These are phyloP conservation scores for Achlya hypogyna DNA, from an alignment of 352 stramenopile species.

Conservation along the genomic window DNA sequence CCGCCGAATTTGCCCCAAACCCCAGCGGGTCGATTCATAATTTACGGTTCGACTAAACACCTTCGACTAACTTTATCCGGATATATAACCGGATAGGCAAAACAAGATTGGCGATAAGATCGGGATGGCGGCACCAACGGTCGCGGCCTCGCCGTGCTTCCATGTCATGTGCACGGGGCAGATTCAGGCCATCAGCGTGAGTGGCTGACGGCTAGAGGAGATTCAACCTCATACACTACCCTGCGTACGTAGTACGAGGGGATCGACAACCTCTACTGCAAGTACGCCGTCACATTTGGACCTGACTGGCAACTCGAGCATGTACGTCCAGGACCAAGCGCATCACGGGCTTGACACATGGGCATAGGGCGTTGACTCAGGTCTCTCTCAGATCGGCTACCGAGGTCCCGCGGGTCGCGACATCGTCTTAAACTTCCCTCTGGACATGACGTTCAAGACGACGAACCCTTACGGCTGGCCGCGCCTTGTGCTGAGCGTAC, in stretches of 20 bases:
- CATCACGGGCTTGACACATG: not conserved
- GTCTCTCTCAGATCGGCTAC: conserved; percentile 84
- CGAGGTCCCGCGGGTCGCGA: conserved; percentile 35
- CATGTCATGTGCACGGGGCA: conserved; percentile 54
- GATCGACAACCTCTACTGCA: conserved; percentile 86
- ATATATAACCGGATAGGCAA: not conserved
- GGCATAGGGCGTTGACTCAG: conserved; percentile 56
- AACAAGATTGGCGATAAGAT: too few species aligned
- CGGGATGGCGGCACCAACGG: conserved; percentile 1
- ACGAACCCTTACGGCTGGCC: conserved; percentile 94
- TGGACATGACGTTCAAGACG: conserved; percentile 93
- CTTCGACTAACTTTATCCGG: not conserved
- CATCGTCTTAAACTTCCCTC: conserved; percentile 93
- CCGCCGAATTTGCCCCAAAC: not conserved
- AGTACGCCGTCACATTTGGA: conserved; percentile 87
- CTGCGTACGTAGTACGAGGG: conserved; percentile 72
- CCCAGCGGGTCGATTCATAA: too few species aligned
- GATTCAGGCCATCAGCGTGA: conserved; percentile 45
- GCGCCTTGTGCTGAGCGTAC: conserved; percentile 83
- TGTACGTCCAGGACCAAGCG: conserved; percentile 26
- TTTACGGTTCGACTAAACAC: too few species aligned
- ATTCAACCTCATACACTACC: not conserved
- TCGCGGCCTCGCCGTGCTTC: conserved; percentile 25
- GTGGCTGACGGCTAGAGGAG: conserved; percentile 10
- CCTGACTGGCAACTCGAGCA: conserved; percentile 89